Percentiles rank a stretch among this genome's conserved stretches.
Conservation (phyloP, 768 basidiomycete genomes). For the Rhizopogon vulgaris region DNA sequence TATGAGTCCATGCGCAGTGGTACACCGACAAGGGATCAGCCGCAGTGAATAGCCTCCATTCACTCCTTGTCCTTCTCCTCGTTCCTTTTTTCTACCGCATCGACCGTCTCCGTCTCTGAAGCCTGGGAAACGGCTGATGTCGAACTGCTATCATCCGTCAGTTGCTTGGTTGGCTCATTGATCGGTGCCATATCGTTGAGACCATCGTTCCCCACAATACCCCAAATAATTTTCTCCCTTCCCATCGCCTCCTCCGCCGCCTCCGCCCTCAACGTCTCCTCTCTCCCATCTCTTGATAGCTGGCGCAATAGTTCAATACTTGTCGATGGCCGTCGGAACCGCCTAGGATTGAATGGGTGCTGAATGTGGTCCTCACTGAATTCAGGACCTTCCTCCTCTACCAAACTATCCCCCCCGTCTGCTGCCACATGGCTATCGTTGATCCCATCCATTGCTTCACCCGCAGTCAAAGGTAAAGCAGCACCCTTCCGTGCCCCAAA, state of each 20-base stretch:
- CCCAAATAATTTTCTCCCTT: slow-evolving; percentile 41
- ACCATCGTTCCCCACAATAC: slow-evolving; percentile 4
- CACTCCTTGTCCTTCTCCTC: not conserved
- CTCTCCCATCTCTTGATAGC: slow-evolving; percentile 41
- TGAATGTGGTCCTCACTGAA: not conserved
- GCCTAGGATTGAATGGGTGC: slow-evolving; percentile 15
- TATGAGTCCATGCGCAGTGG: not conserved
- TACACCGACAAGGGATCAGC: not conserved
- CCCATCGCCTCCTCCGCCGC: slow-evolving; percentile 31
- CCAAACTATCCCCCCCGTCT: not conserved
- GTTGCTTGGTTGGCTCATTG: not conserved
- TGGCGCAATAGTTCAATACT: slow-evolving; percentile 36
- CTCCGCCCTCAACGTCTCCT: slow-evolving; percentile 31
- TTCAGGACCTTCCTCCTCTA: not conserved
- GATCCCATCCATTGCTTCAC: not conserved
- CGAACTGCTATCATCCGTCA: not conserved
- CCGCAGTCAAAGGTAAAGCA: not conserved
- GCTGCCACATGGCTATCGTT: not conserved
- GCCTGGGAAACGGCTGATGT: not conserved
- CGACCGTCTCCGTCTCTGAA: not conserved
- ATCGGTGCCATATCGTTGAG: not conserved
- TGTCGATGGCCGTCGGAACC: slow-evolving; percentile 30
- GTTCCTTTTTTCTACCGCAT: not conserved
- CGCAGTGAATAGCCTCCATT: too few species aligned
- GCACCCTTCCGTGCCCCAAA: slow-evolving; percentile 15